Evolutionary conservation across 768 basidiomycete genomes (phyloP).

Genomic region (Tricholoma sp.): DNA sequence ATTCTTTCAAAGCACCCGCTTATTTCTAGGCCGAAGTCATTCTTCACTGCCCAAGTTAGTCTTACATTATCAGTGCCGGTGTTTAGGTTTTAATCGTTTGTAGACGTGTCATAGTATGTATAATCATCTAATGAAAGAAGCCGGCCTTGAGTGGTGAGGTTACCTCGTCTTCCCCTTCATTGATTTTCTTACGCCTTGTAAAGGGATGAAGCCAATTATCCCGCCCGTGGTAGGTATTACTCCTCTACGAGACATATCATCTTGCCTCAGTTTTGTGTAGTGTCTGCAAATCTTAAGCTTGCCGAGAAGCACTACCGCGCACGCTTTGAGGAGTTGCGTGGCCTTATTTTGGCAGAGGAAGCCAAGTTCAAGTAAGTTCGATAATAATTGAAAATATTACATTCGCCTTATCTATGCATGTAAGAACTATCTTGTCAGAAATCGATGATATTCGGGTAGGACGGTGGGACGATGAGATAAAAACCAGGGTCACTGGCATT

Average conservation of each 20-base stretch:
- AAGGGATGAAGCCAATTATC: slow-evolving; percentile 47
- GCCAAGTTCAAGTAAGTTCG: slow-evolving; percentile 63
- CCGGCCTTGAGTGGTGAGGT: slow-evolving; percentile 59
- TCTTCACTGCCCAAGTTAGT: slow-evolving; percentile 67
- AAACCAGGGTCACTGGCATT: slow-evolving; percentile 21
- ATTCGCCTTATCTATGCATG: not conserved
- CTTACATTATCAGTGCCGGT: slow-evolving; percentile 6
- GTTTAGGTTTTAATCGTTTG: not conserved
- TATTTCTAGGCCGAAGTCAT: slow-evolving; percentile 52
- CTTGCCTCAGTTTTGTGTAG: slow-evolving; percentile 31
- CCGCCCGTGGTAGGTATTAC: slow-evolving; percentile 42
- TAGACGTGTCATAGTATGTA: slow-evolving; percentile 72
- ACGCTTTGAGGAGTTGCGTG: slow-evolving; percentile 67
- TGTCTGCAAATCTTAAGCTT: slow-evolving; percentile 58
- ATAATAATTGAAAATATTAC: not conserved
- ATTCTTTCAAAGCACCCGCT: slow-evolving; percentile 70
- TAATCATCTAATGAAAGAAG: slow-evolving; percentile 60
- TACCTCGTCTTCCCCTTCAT: slow-evolving; percentile 4
- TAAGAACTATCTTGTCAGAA: slow-evolving; percentile 62
- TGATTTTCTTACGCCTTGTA: slow-evolving; percentile 7
- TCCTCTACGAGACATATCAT: not conserved
- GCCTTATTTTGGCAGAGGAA: slow-evolving; percentile 72
- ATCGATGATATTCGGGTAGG: slow-evolving; percentile 75
- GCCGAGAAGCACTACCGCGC: slow-evolving; percentile 71
- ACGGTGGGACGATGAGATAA: slow-evolving; percentile 52